Evolutionary conservation across 192 early-diverging fungal species (phyloP).

Genomic region (Powellomyces hirtus): DNA sequence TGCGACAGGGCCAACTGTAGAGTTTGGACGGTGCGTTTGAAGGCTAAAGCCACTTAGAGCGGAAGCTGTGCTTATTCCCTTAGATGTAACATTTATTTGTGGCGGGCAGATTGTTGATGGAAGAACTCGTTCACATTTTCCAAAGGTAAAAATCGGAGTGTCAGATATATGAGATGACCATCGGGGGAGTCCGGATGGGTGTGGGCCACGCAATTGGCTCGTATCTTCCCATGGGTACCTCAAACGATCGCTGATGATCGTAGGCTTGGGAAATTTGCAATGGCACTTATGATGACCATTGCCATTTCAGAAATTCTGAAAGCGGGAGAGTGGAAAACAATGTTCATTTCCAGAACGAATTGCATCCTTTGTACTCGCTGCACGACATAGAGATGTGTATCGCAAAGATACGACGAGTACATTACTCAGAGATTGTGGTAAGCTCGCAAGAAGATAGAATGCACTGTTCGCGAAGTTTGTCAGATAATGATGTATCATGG

Average conservation of each 20-base stretch:
- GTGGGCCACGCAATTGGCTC: no score
- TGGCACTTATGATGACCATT: no score
- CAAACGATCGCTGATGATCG: no score
- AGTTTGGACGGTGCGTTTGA: slow-evolving; percentile 62
- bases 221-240: no score
- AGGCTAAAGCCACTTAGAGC: no score
- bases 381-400: slow-evolving; percentile 59
- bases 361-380: slow-evolving; percentile 52
- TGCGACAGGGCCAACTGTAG: slow-evolving; percentile 78
- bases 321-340: background rate
- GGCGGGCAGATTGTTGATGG: slow-evolving; percentile 51
- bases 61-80: no score
- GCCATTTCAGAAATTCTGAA: background rate
- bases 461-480: no score
- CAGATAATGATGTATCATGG: no score
- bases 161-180: no score
- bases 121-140: slow-evolving; percentile 58
- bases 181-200: no score
- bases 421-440: slow-evolving; percentile 55
- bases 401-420: slow-evolving; percentile 57
- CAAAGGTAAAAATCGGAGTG: no score
- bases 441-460: background rate
- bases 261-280: background rate
- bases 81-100: no score
- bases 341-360: slow-evolving; percentile 18